These are phyloP conservation scores for Meira miltonrushii DNA, from an alignment of 1,284 basidiomycete genomes.

Conservation along the genomic window DNA sequence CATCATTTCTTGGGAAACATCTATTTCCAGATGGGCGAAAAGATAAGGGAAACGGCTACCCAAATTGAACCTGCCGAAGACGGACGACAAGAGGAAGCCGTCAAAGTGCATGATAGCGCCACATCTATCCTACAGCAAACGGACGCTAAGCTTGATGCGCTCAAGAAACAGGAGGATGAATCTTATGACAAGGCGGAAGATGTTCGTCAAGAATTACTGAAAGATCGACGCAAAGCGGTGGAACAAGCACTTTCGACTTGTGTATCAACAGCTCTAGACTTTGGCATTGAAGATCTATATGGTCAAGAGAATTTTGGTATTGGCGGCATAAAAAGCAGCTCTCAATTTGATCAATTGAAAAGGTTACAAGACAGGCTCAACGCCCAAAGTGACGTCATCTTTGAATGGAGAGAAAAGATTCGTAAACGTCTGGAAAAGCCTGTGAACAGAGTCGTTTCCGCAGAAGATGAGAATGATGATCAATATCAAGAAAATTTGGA, in stretches of 20 bases:
- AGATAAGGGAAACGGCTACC: constrained; percentile 17
- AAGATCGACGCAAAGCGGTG: constrained; percentile 28
- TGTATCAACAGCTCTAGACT: constrained; percentile 6
- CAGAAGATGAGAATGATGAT: constrained; percentile 44
- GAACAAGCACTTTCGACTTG: constrained; percentile 12
- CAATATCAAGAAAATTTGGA: constrained; percentile 48
- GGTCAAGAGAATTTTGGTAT: constrained; percentile 1
- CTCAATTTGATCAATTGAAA: background rate
- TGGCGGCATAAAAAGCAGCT: constrained; percentile 4
- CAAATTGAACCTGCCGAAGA: background rate
- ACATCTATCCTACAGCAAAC: background rate
- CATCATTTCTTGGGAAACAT: constrained; percentile 42
- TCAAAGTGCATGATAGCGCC: background rate
- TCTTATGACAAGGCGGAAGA: constrained; percentile 40
- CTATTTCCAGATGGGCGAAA: constrained; percentile 41
- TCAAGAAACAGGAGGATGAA: constrained; percentile 30
- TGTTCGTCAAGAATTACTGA: constrained; percentile 34
- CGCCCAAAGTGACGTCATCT: constrained; percentile 27
- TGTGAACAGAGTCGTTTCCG: constrained; percentile 44
- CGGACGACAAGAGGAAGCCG: background rate
- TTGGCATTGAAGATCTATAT: background rate
- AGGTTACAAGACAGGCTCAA: constrained; percentile 22
- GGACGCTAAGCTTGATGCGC: background rate
- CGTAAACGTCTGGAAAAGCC: constrained; percentile 25
- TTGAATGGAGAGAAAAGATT: constrained; percentile 36